Base-by-base conservation (phyloP, 805 yeast genomes). In the Trichomonascus vanleenenianus region DNA sequence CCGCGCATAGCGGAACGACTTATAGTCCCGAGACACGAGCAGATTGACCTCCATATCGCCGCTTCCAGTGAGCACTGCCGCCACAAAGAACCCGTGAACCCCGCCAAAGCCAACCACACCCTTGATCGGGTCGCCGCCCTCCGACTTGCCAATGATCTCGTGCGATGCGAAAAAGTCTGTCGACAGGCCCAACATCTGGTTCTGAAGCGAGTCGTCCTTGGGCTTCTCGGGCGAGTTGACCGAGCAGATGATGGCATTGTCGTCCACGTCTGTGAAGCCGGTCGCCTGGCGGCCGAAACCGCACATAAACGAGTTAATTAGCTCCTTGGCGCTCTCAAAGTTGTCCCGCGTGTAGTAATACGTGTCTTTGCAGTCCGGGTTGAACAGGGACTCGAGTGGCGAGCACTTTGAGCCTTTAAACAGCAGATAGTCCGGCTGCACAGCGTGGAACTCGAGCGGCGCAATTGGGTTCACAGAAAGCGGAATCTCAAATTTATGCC, bases 311-410 rank as follows among this genome's bases (percentile, higher is more conserved):
- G 34, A 64, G 38, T 27, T 22, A 3, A 36, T 20, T 35, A 43
- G 11, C 27, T 54, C 47, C 3, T 54, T 45, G n/a, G 56, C 39
- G 8, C 71, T 52, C 41, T 65, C 63, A 51, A 78, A 68, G 38
- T 71, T 72, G 56, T 76, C 74, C 3, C 50, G 61, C 9, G 83
- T 72, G 56, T 70, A 71, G 54, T 61, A 73, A 52, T 61, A 63
- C 37, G 54, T 58, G 37, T 61, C 54, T 14, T 56, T 55, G 56
- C 82, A 76, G 3, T 53, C 47, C 2, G 49, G 54, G 8, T 42
- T 45, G 16, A 48, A 39, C 6, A 40, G 42, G 31, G 63, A 56
- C 14, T 50, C 49, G 3, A 49, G 47, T 3, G 64, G 57, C 6
- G 16, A 5, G 53, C 81, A 70, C 27, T 57, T 54, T 30, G 49